phyloP scores from a whole-genome alignment of 2,329 filamentous ascomycete genomes.

The Fusarium sp. region DNA sequence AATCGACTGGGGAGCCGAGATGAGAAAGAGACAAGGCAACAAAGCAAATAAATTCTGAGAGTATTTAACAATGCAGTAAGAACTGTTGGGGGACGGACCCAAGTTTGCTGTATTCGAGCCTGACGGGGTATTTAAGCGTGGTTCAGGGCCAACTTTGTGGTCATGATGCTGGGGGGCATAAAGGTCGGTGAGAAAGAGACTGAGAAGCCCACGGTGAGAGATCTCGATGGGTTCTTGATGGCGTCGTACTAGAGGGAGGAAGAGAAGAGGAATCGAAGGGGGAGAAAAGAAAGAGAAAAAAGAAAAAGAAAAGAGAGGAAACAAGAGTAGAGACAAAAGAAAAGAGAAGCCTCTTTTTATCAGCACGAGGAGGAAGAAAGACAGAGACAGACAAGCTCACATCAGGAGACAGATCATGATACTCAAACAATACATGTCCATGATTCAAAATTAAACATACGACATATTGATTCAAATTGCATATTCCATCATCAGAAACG shows the following conservation, averaged over 20 bases:
- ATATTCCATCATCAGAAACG: neutral
- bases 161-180: neutral
- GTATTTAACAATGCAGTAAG: neutral
- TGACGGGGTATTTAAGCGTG: constrained; percentile 2
- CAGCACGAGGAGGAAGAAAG: neutral
- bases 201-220: neutral
- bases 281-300: neutral
- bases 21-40: constrained; percentile 14
- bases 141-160: neutral
- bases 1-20: constrained; percentile 12
- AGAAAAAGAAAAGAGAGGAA: neutral
- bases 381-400: neutral
- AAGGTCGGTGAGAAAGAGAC: constrained; percentile 21
- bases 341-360: constrained; percentile 5
- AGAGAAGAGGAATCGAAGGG: neutral
- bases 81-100: neutral
- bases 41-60: constrained; percentile 8
- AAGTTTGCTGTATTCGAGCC: neutral
- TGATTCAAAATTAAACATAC: constrained; percentile 23
- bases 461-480: constrained; percentile 5
- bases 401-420: constrained; percentile 33
- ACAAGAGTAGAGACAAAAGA: constrained; percentile 7
- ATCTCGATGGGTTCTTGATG: constrained; percentile 12
- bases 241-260: constrained; percentile 2
- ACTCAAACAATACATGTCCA: constrained; percentile 10